These are phyloP conservation scores for Linnemannia hyalina DNA, from an alignment of 192 early-diverging fungal species.

Conservation along the genomic window DNA sequence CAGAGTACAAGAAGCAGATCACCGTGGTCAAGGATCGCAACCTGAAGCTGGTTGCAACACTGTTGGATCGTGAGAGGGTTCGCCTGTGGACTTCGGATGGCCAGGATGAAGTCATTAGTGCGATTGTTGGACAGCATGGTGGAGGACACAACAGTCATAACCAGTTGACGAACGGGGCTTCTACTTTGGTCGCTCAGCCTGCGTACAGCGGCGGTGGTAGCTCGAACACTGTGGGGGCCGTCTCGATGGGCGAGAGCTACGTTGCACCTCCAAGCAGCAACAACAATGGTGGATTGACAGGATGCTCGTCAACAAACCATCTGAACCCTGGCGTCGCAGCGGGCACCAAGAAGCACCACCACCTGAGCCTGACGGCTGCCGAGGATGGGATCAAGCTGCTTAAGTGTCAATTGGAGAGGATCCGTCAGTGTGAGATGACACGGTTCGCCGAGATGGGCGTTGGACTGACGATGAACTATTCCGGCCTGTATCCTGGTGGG, in stretches of 20 bases:
- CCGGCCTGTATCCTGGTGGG: constrained; percentile 19
- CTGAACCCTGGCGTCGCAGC: constrained; percentile 29
- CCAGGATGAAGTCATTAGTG: constrained; percentile 49
- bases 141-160: constrained; percentile 8
- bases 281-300: neutral
- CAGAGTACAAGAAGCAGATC: constrained; percentile 63
- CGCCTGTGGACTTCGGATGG: constrained; percentile 56
- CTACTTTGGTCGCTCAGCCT: neutral
- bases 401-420: constrained; percentile 47
- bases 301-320: neutral
- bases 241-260: constrained; percentile 13
- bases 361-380: constrained; percentile 44
- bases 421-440: constrained; percentile 52
- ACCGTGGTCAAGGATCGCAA: constrained; percentile 56
- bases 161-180: neutral
- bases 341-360: constrained; percentile 50
- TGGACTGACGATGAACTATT: constrained; percentile 47
- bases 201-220: neutral
- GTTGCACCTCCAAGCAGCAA: neutral
- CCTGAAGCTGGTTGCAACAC: constrained; percentile 43
- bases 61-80: constrained; percentile 59
- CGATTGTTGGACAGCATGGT: constrained; percentile 45
- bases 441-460: constrained; percentile 53
- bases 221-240: constrained; percentile 20
- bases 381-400: constrained; percentile 54